Percentiles rank a stretch among this genome's conserved stretches.
Evolutionary conservation across 345 rosid genomes (phyloP).

Genomic region (Anastatica hierochuntica): DNA sequence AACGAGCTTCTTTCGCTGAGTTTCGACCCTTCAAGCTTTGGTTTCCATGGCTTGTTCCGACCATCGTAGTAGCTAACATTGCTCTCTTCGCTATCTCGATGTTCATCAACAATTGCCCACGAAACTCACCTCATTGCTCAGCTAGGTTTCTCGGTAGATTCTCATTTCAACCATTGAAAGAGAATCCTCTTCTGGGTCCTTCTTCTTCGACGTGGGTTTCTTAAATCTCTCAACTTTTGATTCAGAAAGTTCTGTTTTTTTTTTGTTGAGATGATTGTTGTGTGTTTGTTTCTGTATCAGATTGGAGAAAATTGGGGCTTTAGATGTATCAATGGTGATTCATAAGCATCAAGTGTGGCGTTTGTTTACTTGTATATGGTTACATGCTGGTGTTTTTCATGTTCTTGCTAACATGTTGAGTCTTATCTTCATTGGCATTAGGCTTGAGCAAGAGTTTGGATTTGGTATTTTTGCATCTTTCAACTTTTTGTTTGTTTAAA

Average conservation of each 20-base stretch:
- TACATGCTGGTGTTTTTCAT: constrained; percentile 95
- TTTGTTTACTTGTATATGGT: constrained; percentile 75
- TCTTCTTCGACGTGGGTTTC: constrained; percentile 65
- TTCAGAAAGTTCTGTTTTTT: neutral
- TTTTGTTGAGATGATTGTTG: neutral
- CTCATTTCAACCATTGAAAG: constrained; percentile 75
- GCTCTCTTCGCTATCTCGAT: constrained; percentile 46
- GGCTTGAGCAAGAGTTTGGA: constrained; percentile 94
- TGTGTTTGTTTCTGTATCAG: constrained; percentile 35
- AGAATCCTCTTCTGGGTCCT: constrained; percentile 93
- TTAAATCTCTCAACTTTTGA: neutral
- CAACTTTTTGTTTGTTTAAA: neutral
- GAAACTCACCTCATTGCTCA: constrained; percentile 42
- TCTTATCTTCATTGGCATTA: too few species aligned
- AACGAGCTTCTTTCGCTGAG: constrained; percentile 17
- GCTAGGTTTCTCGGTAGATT: constrained; percentile 65
- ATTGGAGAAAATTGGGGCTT: constrained; percentile 79
- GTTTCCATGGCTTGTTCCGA: constrained; percentile 76
- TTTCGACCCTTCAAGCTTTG: constrained; percentile 52
- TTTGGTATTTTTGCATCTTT: constrained; percentile 40
- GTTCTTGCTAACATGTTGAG: constrained; percentile 89
- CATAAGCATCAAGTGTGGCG: constrained; percentile 68
- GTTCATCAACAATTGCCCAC: constrained; percentile 83
- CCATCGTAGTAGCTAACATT: constrained; percentile 50
- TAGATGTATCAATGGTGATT: constrained; percentile 42